Conservation (phyloP, 768 basidiomycete species). For the Podaxis mareebaensis region DNA sequence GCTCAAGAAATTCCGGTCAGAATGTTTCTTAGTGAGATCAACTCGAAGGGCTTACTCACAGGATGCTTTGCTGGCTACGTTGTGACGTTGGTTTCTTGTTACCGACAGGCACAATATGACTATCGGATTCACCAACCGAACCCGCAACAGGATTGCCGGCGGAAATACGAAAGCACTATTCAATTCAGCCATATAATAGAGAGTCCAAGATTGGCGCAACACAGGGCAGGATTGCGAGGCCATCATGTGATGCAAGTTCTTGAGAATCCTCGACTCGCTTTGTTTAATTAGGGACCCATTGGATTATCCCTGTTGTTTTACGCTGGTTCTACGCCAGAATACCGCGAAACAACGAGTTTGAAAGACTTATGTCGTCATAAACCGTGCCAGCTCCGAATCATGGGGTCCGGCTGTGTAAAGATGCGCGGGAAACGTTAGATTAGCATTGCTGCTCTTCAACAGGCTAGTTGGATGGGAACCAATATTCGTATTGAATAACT, state of each 20-base stretch:
- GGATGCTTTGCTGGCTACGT: not conserved
- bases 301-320: not conserved
- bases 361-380: not conserved
- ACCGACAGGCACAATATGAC: not conserved
- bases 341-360: not conserved
- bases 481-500: too few species aligned
- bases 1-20: not conserved
- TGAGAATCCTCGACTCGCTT: not conserved
- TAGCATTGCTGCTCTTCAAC: too few species aligned
- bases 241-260: not conserved
- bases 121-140: not conserved
- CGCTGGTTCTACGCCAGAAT: not conserved
- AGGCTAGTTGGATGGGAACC: too few species aligned
- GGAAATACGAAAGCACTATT: conserved; percentile 7
- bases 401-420: too few species aligned
- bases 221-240: not conserved
- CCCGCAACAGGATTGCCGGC: conserved; percentile 1
- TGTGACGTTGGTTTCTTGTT: not conserved
- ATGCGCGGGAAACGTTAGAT: too few species aligned
- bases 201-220: not conserved
- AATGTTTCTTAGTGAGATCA: not conserved
- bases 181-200: not conserved
- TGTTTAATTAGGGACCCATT: not conserved
- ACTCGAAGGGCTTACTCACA: not conserved
- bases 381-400: not conserved